These are phyloP conservation scores for Haplographium delicatum DNA, from an alignment of 495 filamentous ascomycete genomes.

Conservation along the genomic window DNA sequence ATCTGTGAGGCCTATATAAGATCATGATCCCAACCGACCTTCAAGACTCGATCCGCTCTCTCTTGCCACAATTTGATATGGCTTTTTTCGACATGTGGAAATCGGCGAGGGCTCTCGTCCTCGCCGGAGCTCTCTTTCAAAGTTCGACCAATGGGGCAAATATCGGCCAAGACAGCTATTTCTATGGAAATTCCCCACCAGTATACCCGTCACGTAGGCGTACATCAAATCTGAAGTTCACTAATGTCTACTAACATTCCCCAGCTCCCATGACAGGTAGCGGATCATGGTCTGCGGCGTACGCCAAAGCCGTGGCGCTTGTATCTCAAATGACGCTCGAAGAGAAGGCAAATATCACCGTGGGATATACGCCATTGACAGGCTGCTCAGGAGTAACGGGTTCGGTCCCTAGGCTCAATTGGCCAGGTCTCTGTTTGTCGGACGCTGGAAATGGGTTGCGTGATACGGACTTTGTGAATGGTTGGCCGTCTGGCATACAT, in stretches of 20 bases:
- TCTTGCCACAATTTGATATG: no score
- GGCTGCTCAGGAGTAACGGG: conserved; percentile 20
- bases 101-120: no score
- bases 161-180: conserved; percentile 40
- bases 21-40: no score
- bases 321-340: conserved; percentile 53
- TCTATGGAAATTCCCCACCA: conserved; percentile 52
- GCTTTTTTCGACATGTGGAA: no score
- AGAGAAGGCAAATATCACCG: conserved; percentile 67
- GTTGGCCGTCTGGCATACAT: conserved; percentile 27
- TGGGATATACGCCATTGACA: conserved; percentile 41
- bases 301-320: conserved; percentile 44
- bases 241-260: neutral
- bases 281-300: conserved; percentile 42
- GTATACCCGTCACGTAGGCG: conserved; percentile 49
- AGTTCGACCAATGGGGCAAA: neutral
- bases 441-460: conserved; percentile 61
- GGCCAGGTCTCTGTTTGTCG: conserved; percentile 54
- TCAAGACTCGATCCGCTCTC: no score
- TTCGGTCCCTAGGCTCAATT: conserved; percentile 47
- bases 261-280: conserved; percentile 9
- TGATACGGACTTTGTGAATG: conserved; percentile 54
- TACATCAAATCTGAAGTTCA: neutral
- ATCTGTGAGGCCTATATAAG: no score
- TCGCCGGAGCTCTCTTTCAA: neutral